Evolutionary conservation across 257 asterid genomes (phyloP), one percentile per base, ranked within the genome.

Genomic region (Primulina eburnea): DNA sequence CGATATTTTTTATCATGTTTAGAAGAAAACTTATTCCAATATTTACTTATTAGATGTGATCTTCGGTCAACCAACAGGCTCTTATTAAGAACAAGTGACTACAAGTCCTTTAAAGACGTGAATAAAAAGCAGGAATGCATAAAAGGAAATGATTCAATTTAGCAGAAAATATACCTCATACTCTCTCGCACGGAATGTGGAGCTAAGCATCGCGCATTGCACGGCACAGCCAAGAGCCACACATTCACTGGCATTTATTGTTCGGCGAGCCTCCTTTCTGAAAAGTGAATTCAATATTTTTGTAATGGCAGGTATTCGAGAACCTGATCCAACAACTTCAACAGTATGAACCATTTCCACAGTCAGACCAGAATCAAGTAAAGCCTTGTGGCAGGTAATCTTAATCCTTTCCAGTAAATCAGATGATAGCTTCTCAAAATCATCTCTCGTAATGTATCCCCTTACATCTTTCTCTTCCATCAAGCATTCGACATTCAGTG

Each of bases 201-300:
- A 95, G 88, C 99, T 89, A 66, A 94, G 92, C 97, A 90, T 91
- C 71, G 99, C 97, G 84, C 95, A 87, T 78, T 94, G 99, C 70
- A 94, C 71, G 61, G 96, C 95, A 79, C 96, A 94, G 28, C 99
- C 99, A 76, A 95, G 96, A 68, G 97, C 95, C 71, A 94, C 97
- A 61, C 99, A 94, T 82, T 94, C 99, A 62, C 99, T 94, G 20
- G 95, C 99, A 81, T 94, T 94, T 76, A 94, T 56, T 55, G 96
- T 87, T 63, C 97, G 83, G 28, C 91, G 73, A 6, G 97, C 92
- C 75, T 94, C 97, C 78, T 82, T 89, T 72, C 76, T 43, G 77
- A 91, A 94, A 64, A 94, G 18, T 28, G 92, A 83, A 80, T 63
- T 79, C 75, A 94, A 40, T 75, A 82, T 82, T 82, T 77, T 91